Conservation (phyloP, 495 filamentous ascomycete species). For the Hypoxylon rickii region DNA sequence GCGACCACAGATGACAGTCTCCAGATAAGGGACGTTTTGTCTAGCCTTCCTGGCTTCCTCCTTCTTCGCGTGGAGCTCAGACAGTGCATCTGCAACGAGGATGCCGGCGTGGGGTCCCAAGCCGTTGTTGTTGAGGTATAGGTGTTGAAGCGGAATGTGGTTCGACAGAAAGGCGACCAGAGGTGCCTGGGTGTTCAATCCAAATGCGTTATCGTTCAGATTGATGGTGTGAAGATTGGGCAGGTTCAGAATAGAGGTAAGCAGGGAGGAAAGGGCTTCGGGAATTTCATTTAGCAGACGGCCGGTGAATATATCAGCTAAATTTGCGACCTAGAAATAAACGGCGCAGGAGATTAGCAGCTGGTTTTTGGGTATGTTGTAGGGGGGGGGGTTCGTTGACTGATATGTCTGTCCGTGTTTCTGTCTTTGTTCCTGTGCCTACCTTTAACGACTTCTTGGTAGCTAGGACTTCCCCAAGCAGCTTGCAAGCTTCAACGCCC, state of each 20-base stretch:
- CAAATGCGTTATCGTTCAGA: slow-evolving; percentile 97
- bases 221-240: slow-evolving; percentile 87
- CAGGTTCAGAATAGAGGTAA: slow-evolving; percentile 82
- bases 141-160: slow-evolving; percentile 84
- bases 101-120: slow-evolving; percentile 88
- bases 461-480: slow-evolving; percentile 76
- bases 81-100: slow-evolving; percentile 81
- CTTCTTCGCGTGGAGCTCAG: slow-evolving; percentile 75
- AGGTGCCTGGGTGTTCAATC: slow-evolving; percentile 84
- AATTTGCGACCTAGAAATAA: slow-evolving; percentile 69
- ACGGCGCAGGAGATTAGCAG: slow-evolving; percentile 23
- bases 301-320: slow-evolving; percentile 96
- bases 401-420: background rate
- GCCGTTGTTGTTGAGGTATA: slow-evolving; percentile 98
- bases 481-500: slow-evolving; percentile 82
- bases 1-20: slow-evolving; percentile 93
- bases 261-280: slow-evolving; percentile 79
- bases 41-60: slow-evolving; percentile 68
- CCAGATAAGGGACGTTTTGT: slow-evolving; percentile 74
- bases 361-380: no score
- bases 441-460: slow-evolving; percentile 80
- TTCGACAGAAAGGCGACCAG: slow-evolving; percentile 83
- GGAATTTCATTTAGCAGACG: slow-evolving; percentile 94
- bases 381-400: no score
- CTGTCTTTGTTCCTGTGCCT: slow-evolving; percentile 6